These are phyloP conservation scores for Telfairia occidentalis DNA, from an alignment of 331 rosid species.

Conservation along the genomic window DNA sequence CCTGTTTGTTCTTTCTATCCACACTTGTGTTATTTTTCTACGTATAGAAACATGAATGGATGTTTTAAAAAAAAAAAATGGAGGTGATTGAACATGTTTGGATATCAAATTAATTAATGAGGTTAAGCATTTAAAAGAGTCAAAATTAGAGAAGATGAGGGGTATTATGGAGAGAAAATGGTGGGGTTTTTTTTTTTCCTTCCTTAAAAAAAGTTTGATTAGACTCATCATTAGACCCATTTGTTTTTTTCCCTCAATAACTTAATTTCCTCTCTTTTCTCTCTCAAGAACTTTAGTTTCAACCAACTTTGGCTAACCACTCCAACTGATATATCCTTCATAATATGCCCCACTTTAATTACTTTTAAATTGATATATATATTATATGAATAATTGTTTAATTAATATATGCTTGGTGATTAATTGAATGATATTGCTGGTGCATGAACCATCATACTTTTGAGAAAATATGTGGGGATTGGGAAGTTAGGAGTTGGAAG, in stretches of 20 bases:
- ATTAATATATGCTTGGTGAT: not conserved
- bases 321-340: slow-evolving; percentile 21
- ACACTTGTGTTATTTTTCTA: not conserved
- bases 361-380: not conserved
- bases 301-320: slow-evolving; percentile 19
- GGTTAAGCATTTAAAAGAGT: not conserved
- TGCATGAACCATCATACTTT: slow-evolving; percentile 1
- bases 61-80: not conserved
- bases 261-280: not conserved
- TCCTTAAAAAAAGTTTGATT: not conserved
- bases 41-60: not conserved
- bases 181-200: not conserved
- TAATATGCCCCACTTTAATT: not conserved
- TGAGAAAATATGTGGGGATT: not conserved
- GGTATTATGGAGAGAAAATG: not conserved
- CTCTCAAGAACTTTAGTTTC: slow-evolving; percentile 14
- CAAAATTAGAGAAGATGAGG: not conserved
- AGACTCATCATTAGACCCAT: slow-evolving; percentile 5
- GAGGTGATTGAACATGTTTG: not conserved
- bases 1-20: not conserved
- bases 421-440: slow-evolving; percentile 1
- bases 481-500: slow-evolving; percentile 5
- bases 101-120: not conserved
- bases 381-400: not conserved
- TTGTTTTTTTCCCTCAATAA: no score